Conservation (phyloP, 225 moss, liverwort and hornwort genomes). For the Takakia lepidozioides region DNA sequence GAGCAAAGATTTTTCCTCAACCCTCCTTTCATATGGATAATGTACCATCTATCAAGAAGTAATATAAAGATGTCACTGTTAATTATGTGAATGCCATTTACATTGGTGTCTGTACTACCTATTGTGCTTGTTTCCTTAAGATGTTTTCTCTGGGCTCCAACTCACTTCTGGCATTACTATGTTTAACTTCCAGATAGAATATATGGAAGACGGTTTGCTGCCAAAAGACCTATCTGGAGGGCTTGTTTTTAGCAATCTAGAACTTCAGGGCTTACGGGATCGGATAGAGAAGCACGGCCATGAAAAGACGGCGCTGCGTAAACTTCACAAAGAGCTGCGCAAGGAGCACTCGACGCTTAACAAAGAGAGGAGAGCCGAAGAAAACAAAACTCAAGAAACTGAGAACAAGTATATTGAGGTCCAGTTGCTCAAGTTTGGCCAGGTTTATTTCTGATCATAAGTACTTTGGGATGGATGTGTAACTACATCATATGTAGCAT, state of each 20-base stretch:
- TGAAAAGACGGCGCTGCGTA: constrained; percentile 42
- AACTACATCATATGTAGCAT: too few relatives aligned
- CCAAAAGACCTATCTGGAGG: constrained; percentile 63
- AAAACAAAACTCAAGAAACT: constrained; percentile 51
- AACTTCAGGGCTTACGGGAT: constrained; percentile 60
- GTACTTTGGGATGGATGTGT: too few relatives aligned
- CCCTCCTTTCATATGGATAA: too few relatives aligned
- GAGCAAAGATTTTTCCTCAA: too few relatives aligned
- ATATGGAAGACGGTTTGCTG: constrained; percentile 61
- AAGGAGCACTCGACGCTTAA: constrained; percentile 55
- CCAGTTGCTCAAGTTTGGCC: constrained; percentile 91
- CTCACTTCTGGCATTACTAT: too few relatives aligned
- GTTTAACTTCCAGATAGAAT: constrained; percentile 79
- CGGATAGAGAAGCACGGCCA: constrained; percentile 52
- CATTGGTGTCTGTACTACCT: neutral
- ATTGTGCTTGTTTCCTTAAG: neutral
- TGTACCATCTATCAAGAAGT: too few relatives aligned
- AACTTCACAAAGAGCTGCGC: constrained; percentile 60
- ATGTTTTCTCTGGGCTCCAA: too few relatives aligned
- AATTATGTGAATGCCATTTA: too few relatives aligned
- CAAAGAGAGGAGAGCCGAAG: constrained; percentile 57
- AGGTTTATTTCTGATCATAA: too few relatives aligned
- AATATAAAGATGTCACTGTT: too few relatives aligned
- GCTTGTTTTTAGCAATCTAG: constrained; percentile 56
- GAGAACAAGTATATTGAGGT: constrained; percentile 65